phyloP scores from a whole-genome alignment of 2,329 filamentous ascomycete species.

The Immersiporthe knoxdaviesiana region DNA sequence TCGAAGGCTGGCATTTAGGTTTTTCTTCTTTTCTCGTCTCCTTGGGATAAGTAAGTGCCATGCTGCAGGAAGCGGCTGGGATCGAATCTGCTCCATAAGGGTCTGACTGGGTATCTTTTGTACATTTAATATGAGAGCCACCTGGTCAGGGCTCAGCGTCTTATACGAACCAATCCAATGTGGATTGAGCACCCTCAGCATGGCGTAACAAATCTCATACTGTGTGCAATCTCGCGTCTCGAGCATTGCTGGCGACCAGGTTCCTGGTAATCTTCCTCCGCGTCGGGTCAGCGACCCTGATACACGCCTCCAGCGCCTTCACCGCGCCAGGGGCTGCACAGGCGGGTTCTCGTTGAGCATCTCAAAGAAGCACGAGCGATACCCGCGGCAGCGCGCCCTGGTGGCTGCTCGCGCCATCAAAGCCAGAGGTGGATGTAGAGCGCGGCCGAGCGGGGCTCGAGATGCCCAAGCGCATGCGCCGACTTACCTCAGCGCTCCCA shows the following conservation, averaged over 20 bases:
- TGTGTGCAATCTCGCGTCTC: conserved; percentile 26
- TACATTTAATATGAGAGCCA: not conserved
- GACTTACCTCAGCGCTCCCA: conserved; percentile 61
- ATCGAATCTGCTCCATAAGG: not conserved
- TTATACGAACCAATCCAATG: conserved; percentile 2
- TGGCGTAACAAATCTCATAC: conserved; percentile 41
- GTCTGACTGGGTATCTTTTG: not conserved
- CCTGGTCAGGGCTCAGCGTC: not conserved
- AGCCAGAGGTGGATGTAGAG: conserved; percentile 61
- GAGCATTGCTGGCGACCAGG: conserved; percentile 30
- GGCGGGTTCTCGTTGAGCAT: conserved; percentile 59
- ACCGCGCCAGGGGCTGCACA: conserved; percentile 51
- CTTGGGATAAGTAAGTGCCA: no score
- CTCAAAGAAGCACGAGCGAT: conserved; percentile 60
- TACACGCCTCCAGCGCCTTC: conserved; percentile 56
- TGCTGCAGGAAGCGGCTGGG: not conserved
- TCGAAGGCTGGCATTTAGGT: no score
- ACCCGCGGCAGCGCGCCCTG: conserved; percentile 47
- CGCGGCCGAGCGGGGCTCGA: conserved; percentile 49
- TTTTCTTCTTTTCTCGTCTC: no score
- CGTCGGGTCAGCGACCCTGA: conserved; percentile 57
- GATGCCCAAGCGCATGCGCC: conserved; percentile 56
- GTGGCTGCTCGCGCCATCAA: conserved; percentile 50
- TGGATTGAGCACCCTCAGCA: conserved; percentile 34
- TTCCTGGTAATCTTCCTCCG: conserved; percentile 43